Evolutionary conservation across 306 rosid genomes (phyloP).

Genomic region (Delonix regia): DNA sequence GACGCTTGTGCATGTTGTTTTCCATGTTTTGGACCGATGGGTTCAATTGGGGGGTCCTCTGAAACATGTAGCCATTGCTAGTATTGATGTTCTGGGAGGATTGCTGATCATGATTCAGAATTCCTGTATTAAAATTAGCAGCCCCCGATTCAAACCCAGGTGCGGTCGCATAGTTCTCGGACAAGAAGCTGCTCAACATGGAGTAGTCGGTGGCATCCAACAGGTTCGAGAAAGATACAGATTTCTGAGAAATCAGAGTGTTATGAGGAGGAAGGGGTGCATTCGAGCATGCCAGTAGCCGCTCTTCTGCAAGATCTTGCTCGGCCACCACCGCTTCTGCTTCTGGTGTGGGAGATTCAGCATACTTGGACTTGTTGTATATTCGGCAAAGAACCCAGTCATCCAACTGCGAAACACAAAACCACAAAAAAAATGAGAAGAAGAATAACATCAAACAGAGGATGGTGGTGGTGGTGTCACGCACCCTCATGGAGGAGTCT

Average conservation of each 20-base stretch:
- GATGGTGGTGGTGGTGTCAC: background rate
- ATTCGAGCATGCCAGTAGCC: background rate
- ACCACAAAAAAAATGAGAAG: background rate
- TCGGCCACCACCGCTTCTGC: conserved; percentile 29
- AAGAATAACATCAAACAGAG: background rate
- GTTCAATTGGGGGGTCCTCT: conserved; percentile 42
- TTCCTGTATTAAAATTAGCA: conserved; percentile 21
- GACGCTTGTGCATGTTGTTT: conserved; percentile 49
- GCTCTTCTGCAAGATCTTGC: conserved; percentile 39
- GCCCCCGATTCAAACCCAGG: conserved; percentile 42
- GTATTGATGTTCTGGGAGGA: conserved; percentile 13
- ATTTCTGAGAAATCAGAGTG: conserved; percentile 54
- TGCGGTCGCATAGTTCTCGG: conserved; percentile 47
- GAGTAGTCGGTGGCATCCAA: conserved; percentile 67
- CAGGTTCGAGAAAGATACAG: conserved; percentile 60
- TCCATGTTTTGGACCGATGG: conserved; percentile 31
- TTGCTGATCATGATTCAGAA: conserved; percentile 34
- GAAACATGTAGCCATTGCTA: conserved; percentile 32
- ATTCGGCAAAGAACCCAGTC: conserved; percentile 69
- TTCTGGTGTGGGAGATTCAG: conserved; percentile 40
- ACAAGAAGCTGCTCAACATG: conserved; percentile 46
- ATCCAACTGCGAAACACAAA: conserved; percentile 49
- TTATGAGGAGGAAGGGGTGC: conserved; percentile 1
- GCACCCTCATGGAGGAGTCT: conserved; percentile 66
- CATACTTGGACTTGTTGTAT: conserved; percentile 54